phyloP scores from a whole-genome alignment of 805 yeast species.

The Candida ficus region DNA sequence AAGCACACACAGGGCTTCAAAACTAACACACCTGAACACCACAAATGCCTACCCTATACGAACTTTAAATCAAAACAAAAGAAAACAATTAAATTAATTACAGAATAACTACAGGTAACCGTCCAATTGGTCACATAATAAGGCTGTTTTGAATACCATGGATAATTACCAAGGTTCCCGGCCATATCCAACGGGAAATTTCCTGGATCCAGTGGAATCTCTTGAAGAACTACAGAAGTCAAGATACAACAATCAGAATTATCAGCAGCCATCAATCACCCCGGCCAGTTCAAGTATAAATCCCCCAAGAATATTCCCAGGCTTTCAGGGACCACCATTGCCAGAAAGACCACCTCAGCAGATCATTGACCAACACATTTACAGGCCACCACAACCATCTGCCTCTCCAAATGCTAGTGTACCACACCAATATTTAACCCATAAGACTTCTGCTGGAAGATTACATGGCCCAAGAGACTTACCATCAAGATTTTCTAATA shows the following conservation, averaged over 20 bases:
- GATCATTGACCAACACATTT: slow-evolving; percentile 16
- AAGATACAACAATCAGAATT: neutral
- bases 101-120: too few relatives aligned
- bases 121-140: too few relatives aligned
- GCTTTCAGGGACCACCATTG: slow-evolving; percentile 16
- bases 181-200: slow-evolving; percentile 5
- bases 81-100: too few relatives aligned
- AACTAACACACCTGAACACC: too few relatives aligned
- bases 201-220: slow-evolving; percentile 4
- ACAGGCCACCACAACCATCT: neutral
- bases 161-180: neutral
- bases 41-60: too few relatives aligned
- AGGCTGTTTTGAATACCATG: neutral
- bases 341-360: slow-evolving; percentile 21
- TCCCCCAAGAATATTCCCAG: neutral
- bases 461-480: slow-evolving; percentile 21
- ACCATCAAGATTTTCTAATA: slow-evolving; percentile 12
- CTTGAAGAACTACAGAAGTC: neutral
- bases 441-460: slow-evolving; percentile 1
- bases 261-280: too few relatives aligned
- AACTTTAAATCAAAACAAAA: too few relatives aligned
- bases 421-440: neutral
- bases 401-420: neutral
- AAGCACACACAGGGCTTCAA: too few relatives aligned
- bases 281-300: too few relatives aligned